Evolutionary conservation across 352 stramenopile genomes (phyloP).

Genomic region (Pythium coloratum): DNA sequence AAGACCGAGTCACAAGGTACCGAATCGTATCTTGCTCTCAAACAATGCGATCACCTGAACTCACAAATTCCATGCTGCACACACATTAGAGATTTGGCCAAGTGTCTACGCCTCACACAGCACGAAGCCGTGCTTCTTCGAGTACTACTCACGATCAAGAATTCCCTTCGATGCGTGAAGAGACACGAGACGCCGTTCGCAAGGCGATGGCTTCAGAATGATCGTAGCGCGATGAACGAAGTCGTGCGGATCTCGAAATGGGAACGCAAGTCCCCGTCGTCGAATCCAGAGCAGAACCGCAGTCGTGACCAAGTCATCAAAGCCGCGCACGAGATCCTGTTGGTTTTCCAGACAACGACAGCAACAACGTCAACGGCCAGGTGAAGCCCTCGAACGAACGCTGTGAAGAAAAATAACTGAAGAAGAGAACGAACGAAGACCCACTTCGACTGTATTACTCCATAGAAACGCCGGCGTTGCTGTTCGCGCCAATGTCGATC

Average conservation of each 20-base stretch:
- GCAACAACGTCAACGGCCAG: not conserved
- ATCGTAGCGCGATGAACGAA: slow-evolving; percentile 23
- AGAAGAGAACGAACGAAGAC: not conserved
- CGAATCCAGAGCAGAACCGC: slow-evolving; percentile 3
- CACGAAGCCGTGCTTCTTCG: slow-evolving; percentile 41
- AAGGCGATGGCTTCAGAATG: slow-evolving; percentile 12
- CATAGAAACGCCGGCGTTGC: slow-evolving; percentile 29
- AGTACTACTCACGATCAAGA: slow-evolving; percentile 57
- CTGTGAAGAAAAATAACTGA: not conserved
- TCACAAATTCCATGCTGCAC: not conserved
- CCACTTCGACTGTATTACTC: slow-evolving; percentile 23
- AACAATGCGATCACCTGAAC: not conserved
- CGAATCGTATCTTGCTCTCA: not conserved
- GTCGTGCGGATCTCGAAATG: slow-evolving; percentile 11
- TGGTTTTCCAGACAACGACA: slow-evolving; percentile 20
- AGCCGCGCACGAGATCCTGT: slow-evolving; percentile 44
- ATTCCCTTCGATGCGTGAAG: slow-evolving; percentile 52
- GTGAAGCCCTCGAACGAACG: too few species aligned
- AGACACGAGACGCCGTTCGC: slow-evolving; percentile 25
- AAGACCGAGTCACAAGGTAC: slow-evolving; percentile 30
- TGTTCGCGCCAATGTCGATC: slow-evolving; percentile 77
- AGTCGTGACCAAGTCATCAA: slow-evolving; percentile 49
- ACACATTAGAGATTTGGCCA: not conserved
- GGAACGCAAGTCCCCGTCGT: not conserved
- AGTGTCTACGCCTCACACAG: not conserved